Percentiles rank a stretch among this genome's conserved stretches.
phyloP scores from a whole-genome alignment of 805 yeast species.

The Lipomyces kockii region DNA sequence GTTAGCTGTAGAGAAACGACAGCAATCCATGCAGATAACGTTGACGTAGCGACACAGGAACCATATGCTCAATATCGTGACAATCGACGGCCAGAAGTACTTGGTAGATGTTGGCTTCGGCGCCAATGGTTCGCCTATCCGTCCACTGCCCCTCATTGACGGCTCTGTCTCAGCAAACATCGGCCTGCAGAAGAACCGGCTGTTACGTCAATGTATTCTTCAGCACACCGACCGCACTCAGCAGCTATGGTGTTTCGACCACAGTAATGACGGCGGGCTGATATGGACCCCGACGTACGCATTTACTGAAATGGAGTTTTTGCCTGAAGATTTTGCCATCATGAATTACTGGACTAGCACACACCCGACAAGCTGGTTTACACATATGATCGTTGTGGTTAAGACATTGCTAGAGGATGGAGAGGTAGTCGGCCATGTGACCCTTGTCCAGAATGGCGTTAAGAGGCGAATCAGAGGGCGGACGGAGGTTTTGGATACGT shows the following conservation, averaged over 20 bases:
- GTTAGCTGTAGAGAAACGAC: not conserved
- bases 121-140: not conserved
- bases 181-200: not conserved
- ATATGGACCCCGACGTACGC: not conserved
- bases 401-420: too few relatives aligned
- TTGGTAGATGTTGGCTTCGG: not conserved
- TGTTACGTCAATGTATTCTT: not conserved
- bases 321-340: not conserved
- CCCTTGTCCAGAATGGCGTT: too few relatives aligned
- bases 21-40: not conserved
- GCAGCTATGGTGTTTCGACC: not conserved
- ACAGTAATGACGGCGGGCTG: not conserved
- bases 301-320: not conserved
- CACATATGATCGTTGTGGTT: too few relatives aligned
- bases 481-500: too few relatives aligned
- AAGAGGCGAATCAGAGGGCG: too few relatives aligned
- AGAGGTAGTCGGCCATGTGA: too few relatives aligned
- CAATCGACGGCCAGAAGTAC: not conserved
- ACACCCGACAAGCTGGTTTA: too few relatives aligned
- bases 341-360: too few relatives aligned
- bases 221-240: not conserved
- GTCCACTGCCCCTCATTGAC: not conserved
- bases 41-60: not conserved
- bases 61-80: not conserved
- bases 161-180: not conserved